Percentiles rank a stretch among this genome's conserved stretches.
phyloP scores from a whole-genome alignment of 148 eudicot species.

The Rhododendron henanense region DNA sequence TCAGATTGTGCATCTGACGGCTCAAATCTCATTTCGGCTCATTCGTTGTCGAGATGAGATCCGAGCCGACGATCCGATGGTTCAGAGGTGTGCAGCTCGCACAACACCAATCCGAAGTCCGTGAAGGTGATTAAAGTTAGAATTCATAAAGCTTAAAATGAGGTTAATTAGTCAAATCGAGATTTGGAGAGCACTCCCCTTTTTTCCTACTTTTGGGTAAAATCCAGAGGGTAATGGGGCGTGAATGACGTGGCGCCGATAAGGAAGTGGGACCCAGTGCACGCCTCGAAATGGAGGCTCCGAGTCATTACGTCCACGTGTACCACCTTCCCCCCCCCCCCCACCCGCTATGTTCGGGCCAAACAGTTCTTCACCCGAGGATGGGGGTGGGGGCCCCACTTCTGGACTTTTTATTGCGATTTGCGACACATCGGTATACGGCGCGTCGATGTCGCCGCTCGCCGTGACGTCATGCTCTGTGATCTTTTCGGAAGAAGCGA shows the following conservation, averaged over 20 bases:
- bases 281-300: neutral
- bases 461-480: neutral
- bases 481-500: neutral
- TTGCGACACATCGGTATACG: neutral
- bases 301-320: slow-evolving; percentile 6
- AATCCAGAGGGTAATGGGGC: neutral
- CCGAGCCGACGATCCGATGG: no score
- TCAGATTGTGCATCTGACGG: no score
- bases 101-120: no score
- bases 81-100: no score
- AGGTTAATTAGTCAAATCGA: neutral
- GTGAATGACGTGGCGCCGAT: slow-evolving; percentile 5
- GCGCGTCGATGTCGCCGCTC: neutral
- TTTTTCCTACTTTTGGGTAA: neutral
- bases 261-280: neutral
- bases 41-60: no score
- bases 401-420: neutral
- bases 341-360: slow-evolving; percentile 1
- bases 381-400: neutral
- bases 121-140: neutral
- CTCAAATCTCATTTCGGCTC: no score
- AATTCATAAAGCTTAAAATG: neutral
- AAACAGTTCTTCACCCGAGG: neutral
- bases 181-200: neutral
- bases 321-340: slow-evolving; percentile 10